phyloP scores from a whole-genome alignment of 2,329 filamentous ascomycete genomes.

The Fusarium scirpi region DNA sequence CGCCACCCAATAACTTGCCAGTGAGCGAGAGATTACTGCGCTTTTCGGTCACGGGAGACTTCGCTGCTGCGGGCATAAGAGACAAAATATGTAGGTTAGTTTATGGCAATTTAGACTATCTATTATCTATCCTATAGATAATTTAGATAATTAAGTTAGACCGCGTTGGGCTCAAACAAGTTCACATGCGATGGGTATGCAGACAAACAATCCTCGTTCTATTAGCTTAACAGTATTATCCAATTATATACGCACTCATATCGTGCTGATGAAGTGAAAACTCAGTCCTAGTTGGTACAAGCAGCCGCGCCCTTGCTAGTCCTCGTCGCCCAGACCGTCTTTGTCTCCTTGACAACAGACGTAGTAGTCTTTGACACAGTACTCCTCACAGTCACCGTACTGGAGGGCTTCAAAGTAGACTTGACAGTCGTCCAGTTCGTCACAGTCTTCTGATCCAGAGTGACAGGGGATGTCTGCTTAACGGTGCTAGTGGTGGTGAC shows the following conservation, averaged over 20 bases:
- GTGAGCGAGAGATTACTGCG: fast-evolving
- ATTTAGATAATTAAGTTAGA: not conserved
- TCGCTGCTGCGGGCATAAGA: fast-evolving
- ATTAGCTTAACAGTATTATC: not conserved
- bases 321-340: constrained; percentile 26
- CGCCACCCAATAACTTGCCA: not conserved
- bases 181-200: not conserved
- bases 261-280: not conserved
- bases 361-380: constrained; percentile 34
- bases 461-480: constrained; percentile 27
- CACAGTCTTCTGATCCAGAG: constrained; percentile 10
- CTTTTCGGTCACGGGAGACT: fast-evolving
- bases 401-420: constrained; percentile 41
- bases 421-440: constrained; percentile 43
- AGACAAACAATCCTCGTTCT: not conserved
- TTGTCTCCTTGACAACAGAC: constrained; percentile 29
- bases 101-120: not conserved
- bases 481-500: constrained; percentile 25
- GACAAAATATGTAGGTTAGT: fast-evolving
- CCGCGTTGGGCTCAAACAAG: too few relatives aligned
- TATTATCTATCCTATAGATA: not conserved
- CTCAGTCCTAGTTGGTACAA: constrained; percentile 10
- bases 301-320: constrained; percentile 36
- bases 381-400: constrained; percentile 27
- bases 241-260: not conserved